phyloP scores from a whole-genome alignment of 306 rosid genomes.

The Castanea sativa region DNA sequence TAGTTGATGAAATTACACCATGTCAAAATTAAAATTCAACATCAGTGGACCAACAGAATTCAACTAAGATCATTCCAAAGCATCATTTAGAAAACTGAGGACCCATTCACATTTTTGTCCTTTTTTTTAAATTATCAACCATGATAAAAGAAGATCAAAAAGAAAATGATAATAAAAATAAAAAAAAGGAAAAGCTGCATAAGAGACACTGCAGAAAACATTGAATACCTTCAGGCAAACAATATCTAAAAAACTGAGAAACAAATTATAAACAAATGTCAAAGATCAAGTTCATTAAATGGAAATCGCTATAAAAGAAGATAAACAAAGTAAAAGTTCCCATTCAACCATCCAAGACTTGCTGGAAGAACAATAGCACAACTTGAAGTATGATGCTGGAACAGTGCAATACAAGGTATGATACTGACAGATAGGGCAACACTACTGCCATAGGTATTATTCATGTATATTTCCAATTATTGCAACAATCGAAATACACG shows the following conservation, averaged over 20 bases:
- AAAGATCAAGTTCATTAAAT: not conserved
- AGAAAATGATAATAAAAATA: not conserved
- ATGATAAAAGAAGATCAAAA: too few relatives aligned
- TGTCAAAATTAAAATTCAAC: not conserved
- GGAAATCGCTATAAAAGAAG: not conserved
- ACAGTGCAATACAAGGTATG: not conserved
- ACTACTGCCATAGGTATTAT: not conserved
- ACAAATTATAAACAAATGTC: not conserved
- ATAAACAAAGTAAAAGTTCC: not conserved
- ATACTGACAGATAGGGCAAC: too few relatives aligned
- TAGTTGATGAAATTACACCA: not conserved
- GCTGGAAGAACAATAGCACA: not conserved
- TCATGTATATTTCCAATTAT: not conserved
- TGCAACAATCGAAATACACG: constrained; percentile 12
- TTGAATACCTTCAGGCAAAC: not conserved
- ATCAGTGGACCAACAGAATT: not conserved
- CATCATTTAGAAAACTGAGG: not conserved
- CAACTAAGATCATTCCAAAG: not conserved
- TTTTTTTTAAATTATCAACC: not conserved
- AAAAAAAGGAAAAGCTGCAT: not conserved
- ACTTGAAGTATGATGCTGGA: not conserved
- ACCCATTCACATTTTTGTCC: not conserved
- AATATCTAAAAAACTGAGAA: not conserved
- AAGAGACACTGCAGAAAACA: not conserved
- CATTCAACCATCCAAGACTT: not conserved